phyloP scores from a whole-genome alignment of 1,284 basidiomycete genomes.

The Fomitopsis palustris region DNA sequence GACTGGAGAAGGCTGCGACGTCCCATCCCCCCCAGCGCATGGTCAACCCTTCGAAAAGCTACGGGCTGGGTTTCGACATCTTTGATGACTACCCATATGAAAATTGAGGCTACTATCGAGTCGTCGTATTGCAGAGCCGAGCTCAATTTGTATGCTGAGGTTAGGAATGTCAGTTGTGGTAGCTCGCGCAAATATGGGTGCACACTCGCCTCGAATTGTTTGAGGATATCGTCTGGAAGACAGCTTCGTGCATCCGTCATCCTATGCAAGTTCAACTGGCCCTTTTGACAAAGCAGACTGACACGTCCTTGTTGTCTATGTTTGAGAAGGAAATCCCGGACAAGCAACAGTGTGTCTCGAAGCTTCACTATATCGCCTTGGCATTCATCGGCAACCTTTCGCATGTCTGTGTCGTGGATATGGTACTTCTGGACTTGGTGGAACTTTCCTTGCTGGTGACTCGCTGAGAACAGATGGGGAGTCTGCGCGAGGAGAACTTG shows the following conservation, averaged over 20 bases:
- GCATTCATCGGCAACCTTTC: conserved; percentile 23
- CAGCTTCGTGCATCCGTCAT: conserved; percentile 34
- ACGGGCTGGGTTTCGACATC: conserved; percentile 61
- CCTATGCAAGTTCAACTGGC: conserved; percentile 40
- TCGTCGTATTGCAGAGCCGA: no score
- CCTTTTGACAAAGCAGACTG: conserved; percentile 42
- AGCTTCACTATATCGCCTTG: conserved; percentile 38
- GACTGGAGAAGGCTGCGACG: conserved; percentile 56
- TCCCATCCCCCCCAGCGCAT: conserved; percentile 50
- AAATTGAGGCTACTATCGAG: background rate
- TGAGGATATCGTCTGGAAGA: conserved; percentile 39
- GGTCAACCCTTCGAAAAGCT: conserved; percentile 57
- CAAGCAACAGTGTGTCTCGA: conserved; percentile 33
- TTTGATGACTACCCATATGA: conserved; percentile 41
- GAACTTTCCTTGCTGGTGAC: conserved; percentile 45
- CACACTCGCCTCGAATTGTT: conserved; percentile 27
- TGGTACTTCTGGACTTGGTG: conserved; percentile 34
- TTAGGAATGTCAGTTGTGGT: no score
- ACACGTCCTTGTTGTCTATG: conserved; percentile 41
- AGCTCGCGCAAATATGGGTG: no score
- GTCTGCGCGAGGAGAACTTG: conserved; percentile 49
- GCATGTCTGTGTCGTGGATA: conserved; percentile 32
- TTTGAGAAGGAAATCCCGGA: conserved; percentile 38
- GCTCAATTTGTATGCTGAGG: no score
- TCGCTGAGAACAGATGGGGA: conserved; percentile 42